These are phyloP conservation scores for Arxiozyma slooffiae DNA, from an alignment of 1,139 yeast species.

Conservation along the genomic window DNA sequence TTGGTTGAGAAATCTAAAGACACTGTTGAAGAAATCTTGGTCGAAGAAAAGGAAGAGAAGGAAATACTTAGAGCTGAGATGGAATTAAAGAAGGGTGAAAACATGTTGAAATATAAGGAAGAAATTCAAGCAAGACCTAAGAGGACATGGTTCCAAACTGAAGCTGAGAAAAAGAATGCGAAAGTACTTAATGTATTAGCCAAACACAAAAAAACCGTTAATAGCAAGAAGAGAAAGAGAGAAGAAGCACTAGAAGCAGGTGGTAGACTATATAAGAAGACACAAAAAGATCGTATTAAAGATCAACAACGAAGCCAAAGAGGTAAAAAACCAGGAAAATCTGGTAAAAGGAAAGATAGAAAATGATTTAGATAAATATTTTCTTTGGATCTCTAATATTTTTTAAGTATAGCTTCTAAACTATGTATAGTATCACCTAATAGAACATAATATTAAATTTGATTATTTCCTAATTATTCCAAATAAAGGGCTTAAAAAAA, in stretches of 20 bases:
- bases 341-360: constrained; percentile 7
- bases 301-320: constrained; percentile 39
- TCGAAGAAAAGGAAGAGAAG: constrained; percentile 83
- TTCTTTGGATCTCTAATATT: neutral
- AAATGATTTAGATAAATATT: too few species aligned
- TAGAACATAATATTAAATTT: neutral
- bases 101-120: constrained; percentile 63
- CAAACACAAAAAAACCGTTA: constrained; percentile 41
- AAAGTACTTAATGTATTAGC: constrained; percentile 25
- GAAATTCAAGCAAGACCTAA: constrained; percentile 87
- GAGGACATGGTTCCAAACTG: constrained; percentile 93
- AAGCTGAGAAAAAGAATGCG: constrained; percentile 52
- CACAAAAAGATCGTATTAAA: constrained; percentile 49
- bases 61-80: constrained; percentile 81
- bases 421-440: neutral
- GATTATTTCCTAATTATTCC: too few species aligned
- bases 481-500: neutral
- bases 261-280: constrained; percentile 55
- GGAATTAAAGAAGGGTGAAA: constrained; percentile 79
- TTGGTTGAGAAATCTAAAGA: constrained; percentile 50
- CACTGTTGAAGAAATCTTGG: constrained; percentile 63
- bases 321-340: constrained; percentile 30
- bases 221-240: constrained; percentile 51
- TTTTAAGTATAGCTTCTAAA: neutral
- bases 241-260: constrained; percentile 41